Conservation (phyloP, 1,284 basidiomycete genomes). For the Malassezia equina region DNA sequence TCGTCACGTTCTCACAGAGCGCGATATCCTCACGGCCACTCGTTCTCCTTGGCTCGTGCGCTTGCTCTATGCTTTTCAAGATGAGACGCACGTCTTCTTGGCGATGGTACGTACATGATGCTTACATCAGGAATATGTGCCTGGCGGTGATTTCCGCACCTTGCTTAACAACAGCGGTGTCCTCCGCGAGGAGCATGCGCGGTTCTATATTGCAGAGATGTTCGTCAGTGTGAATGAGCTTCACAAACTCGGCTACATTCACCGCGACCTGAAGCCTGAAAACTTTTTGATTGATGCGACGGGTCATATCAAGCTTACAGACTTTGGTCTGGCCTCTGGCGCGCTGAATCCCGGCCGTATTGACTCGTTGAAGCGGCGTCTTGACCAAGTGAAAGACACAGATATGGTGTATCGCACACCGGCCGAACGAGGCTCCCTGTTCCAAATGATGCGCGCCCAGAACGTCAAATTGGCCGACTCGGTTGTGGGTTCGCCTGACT, state of each 20-base stretch:
- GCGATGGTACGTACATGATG: slow-evolving; percentile 26
- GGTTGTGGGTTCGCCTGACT: slow-evolving; percentile 95
- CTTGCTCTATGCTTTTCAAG: slow-evolving; percentile 46
- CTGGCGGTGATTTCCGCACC: slow-evolving; percentile 47
- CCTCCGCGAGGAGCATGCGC: slow-evolving; percentile 51
- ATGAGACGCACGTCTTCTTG: slow-evolving; percentile 43
- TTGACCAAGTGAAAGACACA: slow-evolving; percentile 92
- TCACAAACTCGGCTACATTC: slow-evolving; percentile 50
- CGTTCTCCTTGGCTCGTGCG: slow-evolving; percentile 45
- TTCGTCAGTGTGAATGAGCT: slow-evolving; percentile 46
- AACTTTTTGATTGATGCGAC: slow-evolving; percentile 93
- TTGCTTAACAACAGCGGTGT: slow-evolving; percentile 47
- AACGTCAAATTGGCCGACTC: slow-evolving; percentile 86
- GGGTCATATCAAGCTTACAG: slow-evolving; percentile 95
- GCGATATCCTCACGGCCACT: slow-evolving; percentile 46
- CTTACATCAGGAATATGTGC: slow-evolving; percentile 53
- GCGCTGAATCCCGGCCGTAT: slow-evolving; percentile 90
- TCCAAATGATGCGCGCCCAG: slow-evolving; percentile 79
- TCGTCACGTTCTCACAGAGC: slow-evolving; percentile 45
- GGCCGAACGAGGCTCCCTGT: slow-evolving; percentile 85
- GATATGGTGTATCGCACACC: slow-evolving; percentile 83
- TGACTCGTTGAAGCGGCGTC: slow-evolving; percentile 85
- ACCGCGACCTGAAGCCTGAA: slow-evolving; percentile 92
- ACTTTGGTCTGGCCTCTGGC: slow-evolving; percentile 94
- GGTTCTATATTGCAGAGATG: slow-evolving; percentile 48